phyloP scores from a whole-genome alignment of 2,329 filamentous ascomycete species.

The Dothidotthia symphoricarpi region DNA sequence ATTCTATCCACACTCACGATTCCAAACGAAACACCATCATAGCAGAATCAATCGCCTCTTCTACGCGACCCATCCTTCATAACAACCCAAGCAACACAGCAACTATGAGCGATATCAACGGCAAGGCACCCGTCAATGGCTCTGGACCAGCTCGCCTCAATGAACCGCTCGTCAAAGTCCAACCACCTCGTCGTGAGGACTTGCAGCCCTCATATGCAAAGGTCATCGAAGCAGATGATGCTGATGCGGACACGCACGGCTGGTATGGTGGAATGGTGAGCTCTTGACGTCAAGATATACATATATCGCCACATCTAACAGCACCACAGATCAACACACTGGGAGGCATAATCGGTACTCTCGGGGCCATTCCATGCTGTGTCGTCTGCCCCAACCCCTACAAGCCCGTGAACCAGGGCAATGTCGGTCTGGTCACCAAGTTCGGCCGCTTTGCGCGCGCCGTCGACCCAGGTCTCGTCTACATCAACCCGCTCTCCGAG shows the following conservation, averaged over 20 bases:
- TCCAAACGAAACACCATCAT: conserved; percentile 1
- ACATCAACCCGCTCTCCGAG: conserved; percentile 95
- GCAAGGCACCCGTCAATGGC: conserved; percentile 39
- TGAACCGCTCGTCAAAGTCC: conserved; percentile 57
- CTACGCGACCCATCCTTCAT: conserved; percentile 24
- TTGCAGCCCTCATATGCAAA: conserved; percentile 80
- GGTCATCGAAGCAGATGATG: conserved; percentile 59
- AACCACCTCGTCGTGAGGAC: conserved; percentile 78
- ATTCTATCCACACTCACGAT: too few relatives aligned
- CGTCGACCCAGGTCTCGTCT: conserved; percentile 93
- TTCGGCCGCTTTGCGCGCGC: conserved; percentile 94
- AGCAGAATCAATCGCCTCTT: conserved; percentile 26
- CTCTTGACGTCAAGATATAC: neutral
- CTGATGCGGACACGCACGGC: conserved; percentile 69
- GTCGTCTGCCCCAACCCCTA: conserved; percentile 92
- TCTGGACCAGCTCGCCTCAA: conserved; percentile 10
- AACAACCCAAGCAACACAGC: conserved; percentile 9
- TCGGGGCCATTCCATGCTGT: conserved; percentile 89
- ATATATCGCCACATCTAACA: conserved; percentile 2
- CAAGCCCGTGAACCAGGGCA: conserved; percentile 87
- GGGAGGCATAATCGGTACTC: conserved; percentile 70
- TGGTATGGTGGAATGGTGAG: conserved; percentile 79
- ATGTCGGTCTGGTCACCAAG: conserved; percentile 92
- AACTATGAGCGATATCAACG: conserved; percentile 36
- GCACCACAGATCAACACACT: conserved; percentile 62